A percentile compares a stretch with the other conserved stretches of the same genome.
Evolutionary conservation across 176 grass and related monocot species (phyloP).

Genomic region (Panicum miliaceum): DNA sequence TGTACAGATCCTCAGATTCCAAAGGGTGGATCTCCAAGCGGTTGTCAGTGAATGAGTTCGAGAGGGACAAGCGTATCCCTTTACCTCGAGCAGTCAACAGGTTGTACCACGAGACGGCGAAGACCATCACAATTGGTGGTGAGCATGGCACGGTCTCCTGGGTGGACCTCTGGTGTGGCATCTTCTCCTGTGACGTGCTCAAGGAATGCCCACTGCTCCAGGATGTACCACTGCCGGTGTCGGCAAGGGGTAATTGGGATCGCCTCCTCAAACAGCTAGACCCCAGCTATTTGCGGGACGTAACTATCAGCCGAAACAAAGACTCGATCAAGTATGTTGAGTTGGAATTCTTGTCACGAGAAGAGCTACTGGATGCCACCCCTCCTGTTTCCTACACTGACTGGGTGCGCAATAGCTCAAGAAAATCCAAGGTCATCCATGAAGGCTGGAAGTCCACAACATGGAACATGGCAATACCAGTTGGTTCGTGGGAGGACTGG

Average conservation of each 20-base stretch:
- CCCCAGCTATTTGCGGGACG: background rate
- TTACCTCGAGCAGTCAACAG: background rate
- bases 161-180: slow-evolving; percentile 41
- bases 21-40: background rate
- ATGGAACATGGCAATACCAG: slow-evolving; percentile 18
- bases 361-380: background rate
- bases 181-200: slow-evolving; percentile 43
- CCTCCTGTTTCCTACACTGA: background rate
- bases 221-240: slow-evolving; percentile 22
- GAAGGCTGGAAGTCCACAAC: slow-evolving; percentile 22
- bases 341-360: background rate
- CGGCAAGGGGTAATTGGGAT: background rate
- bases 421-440: background rate
- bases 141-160: background rate
- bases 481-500: background rate
- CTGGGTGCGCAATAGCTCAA: background rate
- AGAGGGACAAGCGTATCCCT: background rate
- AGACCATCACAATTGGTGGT: background rate
- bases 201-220: background rate
- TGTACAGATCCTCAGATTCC: background rate
- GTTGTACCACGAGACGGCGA: background rate
- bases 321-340: background rate
- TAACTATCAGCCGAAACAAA: background rate
- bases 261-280: background rate
- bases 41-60: background rate